Evolutionary conservation across 2,329 filamentous ascomycete genomes (phyloP).

Genomic region (Fusarium continuum): DNA sequence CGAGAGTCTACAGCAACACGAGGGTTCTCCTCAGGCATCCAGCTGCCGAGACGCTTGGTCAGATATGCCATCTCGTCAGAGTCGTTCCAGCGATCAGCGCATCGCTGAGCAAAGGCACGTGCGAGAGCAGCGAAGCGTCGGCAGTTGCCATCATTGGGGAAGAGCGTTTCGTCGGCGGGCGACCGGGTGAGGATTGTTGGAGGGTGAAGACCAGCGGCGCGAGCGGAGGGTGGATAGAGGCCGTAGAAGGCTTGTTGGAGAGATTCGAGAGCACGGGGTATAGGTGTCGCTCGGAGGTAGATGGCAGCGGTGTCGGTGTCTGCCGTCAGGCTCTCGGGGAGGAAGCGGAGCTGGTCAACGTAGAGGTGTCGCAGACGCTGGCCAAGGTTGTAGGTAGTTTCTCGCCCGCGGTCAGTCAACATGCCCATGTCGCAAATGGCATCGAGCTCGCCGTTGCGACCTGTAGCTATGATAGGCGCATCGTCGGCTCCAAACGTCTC

Average conservation of each 20-base stretch:
- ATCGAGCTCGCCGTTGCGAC: conserved; percentile 76
- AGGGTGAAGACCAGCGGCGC: conserved; percentile 60
- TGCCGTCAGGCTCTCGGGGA: conserved; percentile 67
- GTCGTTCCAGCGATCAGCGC: conserved; percentile 77
- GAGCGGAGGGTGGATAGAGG: conserved; percentile 70
- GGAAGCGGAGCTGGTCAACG: conserved; percentile 76
- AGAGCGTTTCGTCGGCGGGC: conserved; percentile 78
- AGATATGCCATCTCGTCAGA: conserved; percentile 86
- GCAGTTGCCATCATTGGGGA: conserved; percentile 80
- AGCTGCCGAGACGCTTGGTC: conserved; percentile 79
- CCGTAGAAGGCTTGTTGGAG: conserved; percentile 79
- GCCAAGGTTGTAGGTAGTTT: conserved; percentile 76
- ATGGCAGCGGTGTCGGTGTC: conserved; percentile 65
- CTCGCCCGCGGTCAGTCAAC: conserved; percentile 78
- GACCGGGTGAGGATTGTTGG: conserved; percentile 73
- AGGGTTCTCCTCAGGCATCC: conserved; percentile 78
- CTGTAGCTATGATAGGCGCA: conserved; percentile 74
- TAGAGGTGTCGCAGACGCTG: conserved; percentile 75
- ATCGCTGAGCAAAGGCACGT: conserved; percentile 74
- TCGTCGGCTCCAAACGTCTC: conserved; percentile 82
- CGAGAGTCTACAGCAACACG: conserved; percentile 83
- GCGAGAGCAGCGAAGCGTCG: conserved; percentile 75
- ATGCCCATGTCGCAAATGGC: conserved; percentile 81
- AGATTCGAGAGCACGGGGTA: conserved; percentile 80
- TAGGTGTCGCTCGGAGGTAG: conserved; percentile 78